phyloP scores from a whole-genome alignment of 1,139 yeast genomes.

The Saccharomyces hybrid region DNA sequence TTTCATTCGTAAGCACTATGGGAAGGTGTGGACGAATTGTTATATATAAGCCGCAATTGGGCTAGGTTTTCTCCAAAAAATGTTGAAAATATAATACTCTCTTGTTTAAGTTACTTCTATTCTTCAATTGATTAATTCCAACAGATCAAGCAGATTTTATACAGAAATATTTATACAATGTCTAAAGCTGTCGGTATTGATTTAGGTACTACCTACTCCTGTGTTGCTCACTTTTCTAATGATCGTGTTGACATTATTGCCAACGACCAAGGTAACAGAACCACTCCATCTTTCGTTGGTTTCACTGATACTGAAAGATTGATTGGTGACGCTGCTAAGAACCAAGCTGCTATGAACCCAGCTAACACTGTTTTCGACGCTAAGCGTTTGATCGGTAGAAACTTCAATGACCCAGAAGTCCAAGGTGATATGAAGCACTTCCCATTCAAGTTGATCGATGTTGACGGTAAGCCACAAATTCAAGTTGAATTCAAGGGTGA shows the following conservation, averaged over 20 bases:
- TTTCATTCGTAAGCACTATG: not conserved
- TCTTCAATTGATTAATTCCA: not conserved
- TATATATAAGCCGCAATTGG: not conserved
- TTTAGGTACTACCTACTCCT: conserved; percentile 91
- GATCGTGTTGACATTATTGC: conserved; percentile 93
- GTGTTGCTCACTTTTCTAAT: conserved; percentile 90
- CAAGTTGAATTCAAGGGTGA: conserved; percentile 94
- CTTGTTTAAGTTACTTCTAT: not conserved
- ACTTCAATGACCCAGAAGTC: conserved; percentile 81
- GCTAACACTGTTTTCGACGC: conserved; percentile 96
- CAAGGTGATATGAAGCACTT: conserved; percentile 94
- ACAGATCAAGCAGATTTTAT: not conserved
- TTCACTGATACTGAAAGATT: conserved; percentile 97
- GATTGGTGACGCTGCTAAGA: conserved; percentile 99
- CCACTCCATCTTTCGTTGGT: conserved; percentile 97
- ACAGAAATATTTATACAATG: conserved; percentile 12
- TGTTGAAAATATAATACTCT: not conserved
- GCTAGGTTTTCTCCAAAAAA: not conserved
- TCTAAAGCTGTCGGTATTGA: conserved; percentile 34
- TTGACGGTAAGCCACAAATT: conserved; percentile 82
- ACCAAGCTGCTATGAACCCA: conserved; percentile 98
- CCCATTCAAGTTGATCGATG: conserved; percentile 93
- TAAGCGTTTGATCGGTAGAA: conserved; percentile 97
- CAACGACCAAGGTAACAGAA: conserved; percentile 99
- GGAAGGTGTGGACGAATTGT: not conserved